Percentiles rank a stretch among this genome's conserved stretches.
These are phyloP conservation scores for Clarireedia paspali DNA, from an alignment of 2,329 filamentous ascomycete genomes.

Conservation along the genomic window DNA sequence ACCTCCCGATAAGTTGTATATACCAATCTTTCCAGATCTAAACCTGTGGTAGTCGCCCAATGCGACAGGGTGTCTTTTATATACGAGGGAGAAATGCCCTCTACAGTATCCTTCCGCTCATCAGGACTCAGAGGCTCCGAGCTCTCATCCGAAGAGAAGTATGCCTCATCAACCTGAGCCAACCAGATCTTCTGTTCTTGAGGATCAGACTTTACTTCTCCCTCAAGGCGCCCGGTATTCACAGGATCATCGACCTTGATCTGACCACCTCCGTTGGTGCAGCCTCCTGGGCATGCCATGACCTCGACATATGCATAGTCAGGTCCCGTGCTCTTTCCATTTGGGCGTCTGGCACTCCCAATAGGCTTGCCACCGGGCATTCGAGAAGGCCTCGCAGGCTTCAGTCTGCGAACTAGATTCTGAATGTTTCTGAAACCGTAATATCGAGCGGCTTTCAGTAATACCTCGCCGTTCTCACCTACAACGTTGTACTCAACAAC, in stretches of 20 bases:
- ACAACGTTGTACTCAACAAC: slow-evolving; percentile 77
- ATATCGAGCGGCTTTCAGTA: slow-evolving; percentile 80
- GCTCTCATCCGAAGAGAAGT: slow-evolving; percentile 66
- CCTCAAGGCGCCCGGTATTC: slow-evolving; percentile 41
- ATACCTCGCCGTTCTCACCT: slow-evolving; percentile 44
- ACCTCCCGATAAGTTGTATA: slow-evolving; percentile 89
- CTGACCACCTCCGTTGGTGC: slow-evolving; percentile 95
- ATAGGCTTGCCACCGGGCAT: slow-evolving; percentile 68
- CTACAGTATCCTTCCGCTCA: slow-evolving; percentile 39
- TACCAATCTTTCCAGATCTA: slow-evolving; percentile 63
- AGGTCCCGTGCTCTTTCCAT: slow-evolving; percentile 39
- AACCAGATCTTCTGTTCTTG: slow-evolving; percentile 84
- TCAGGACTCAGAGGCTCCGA: slow-evolving; percentile 22
- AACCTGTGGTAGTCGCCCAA: slow-evolving; percentile 67
- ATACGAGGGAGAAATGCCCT: slow-evolving; percentile 57
- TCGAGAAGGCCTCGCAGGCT: slow-evolving; percentile 68
- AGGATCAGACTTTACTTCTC: slow-evolving; percentile 53
- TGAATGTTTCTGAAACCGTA: slow-evolving; percentile 99
- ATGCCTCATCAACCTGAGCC: slow-evolving; percentile 76
- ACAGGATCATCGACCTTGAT: slow-evolving; percentile 80
- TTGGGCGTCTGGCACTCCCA: slow-evolving; percentile 46
- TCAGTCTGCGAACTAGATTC: slow-evolving; percentile 87
- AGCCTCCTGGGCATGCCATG: slow-evolving; percentile 98
- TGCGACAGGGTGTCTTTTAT: slow-evolving; percentile 64
- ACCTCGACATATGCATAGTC: slow-evolving; percentile 96